Evolutionary conservation across 768 basidiomycete species (phyloP).

Genomic region (Grammothele lineata): DNA sequence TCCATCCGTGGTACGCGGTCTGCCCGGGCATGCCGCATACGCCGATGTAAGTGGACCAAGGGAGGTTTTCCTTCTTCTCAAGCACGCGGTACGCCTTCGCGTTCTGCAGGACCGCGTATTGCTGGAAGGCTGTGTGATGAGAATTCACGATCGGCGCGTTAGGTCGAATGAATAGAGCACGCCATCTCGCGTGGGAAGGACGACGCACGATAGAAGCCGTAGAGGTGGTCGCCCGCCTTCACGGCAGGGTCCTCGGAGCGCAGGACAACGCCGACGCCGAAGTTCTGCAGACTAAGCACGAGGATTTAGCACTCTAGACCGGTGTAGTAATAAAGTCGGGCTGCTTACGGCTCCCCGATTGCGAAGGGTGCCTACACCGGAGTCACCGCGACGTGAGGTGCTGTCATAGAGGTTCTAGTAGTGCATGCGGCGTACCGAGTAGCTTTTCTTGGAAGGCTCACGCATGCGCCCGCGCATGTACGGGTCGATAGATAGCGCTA

Average conservation of each 20-base stretch:
- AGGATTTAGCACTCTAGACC: too few species aligned
- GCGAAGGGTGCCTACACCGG: conserved; percentile 10
- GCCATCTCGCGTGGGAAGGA: too few species aligned
- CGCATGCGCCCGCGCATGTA: conserved; percentile 21
- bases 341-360: conserved; percentile 29
- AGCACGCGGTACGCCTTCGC: conserved; percentile 21
- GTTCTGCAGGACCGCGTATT: conserved; percentile 34
- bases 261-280: conserved; percentile 23
- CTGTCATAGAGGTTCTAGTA: too few species aligned
- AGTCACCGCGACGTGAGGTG: too few species aligned
- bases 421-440: conserved; percentile 4
- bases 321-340: too few species aligned
- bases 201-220: conserved; percentile 19
- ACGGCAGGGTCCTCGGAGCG: conserved; percentile 20
- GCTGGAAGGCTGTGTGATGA: conserved; percentile 30
- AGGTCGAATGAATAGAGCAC: too few species aligned
- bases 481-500: conserved; percentile 21
- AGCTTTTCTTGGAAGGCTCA: not conserved
- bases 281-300: too few species aligned
- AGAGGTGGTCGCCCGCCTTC: conserved; percentile 23
- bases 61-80: conserved; percentile 40
- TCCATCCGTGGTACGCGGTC: conserved; percentile 38
- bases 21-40: conserved; percentile 42
- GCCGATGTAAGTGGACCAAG: conserved; percentile 47
- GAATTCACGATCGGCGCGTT: too few species aligned